Conservation (phyloP, 2,329 filamentous ascomycete genomes). For the Samsoniella hepiali region DNA sequence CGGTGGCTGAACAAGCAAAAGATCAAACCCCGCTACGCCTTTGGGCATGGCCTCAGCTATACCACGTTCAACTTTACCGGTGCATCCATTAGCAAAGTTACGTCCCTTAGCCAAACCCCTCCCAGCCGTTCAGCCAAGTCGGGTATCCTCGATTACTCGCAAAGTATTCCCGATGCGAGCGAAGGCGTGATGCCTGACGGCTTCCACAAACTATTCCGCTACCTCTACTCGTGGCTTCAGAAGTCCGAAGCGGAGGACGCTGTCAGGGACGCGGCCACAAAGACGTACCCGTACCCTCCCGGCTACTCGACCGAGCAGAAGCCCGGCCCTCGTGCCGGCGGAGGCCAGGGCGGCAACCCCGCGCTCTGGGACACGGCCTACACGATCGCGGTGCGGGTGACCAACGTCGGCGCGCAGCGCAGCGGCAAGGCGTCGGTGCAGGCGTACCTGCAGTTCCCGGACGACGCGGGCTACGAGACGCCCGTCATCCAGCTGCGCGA, state of each 20-base stretch:
- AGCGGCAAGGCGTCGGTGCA: constrained; percentile 46
- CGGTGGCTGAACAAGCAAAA: constrained; percentile 77
- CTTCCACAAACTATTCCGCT: constrained; percentile 60
- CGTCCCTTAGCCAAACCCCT: constrained; percentile 39
- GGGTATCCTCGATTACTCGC: constrained; percentile 46
- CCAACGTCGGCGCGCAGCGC: constrained; percentile 47
- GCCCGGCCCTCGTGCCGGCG: constrained; percentile 56
- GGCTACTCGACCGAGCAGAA: constrained; percentile 57
- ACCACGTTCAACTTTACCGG: constrained; percentile 64
- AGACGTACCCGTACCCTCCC: constrained; percentile 58
- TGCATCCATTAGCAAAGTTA: constrained; percentile 45
- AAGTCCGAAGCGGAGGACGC: constrained; percentile 39
- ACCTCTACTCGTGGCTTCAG: constrained; percentile 66
- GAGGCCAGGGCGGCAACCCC: constrained; percentile 67
- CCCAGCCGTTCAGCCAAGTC: constrained; percentile 34
- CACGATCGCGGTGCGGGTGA: constrained; percentile 43
- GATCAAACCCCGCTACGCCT: constrained; percentile 76
- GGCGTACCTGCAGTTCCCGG: constrained; percentile 45
- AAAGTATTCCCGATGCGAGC: constrained; percentile 49
- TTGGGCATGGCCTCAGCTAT: constrained; percentile 83
- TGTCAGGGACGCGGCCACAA: constrained; percentile 32
- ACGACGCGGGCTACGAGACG: constrained; percentile 50
- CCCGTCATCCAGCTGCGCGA: constrained; percentile 66
- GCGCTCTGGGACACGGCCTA: constrained; percentile 55
- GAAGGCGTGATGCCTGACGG: constrained; percentile 56